These are phyloP conservation scores for Malus hybrid DNA, from an alignment of 331 rosid species.

Conservation along the genomic window DNA sequence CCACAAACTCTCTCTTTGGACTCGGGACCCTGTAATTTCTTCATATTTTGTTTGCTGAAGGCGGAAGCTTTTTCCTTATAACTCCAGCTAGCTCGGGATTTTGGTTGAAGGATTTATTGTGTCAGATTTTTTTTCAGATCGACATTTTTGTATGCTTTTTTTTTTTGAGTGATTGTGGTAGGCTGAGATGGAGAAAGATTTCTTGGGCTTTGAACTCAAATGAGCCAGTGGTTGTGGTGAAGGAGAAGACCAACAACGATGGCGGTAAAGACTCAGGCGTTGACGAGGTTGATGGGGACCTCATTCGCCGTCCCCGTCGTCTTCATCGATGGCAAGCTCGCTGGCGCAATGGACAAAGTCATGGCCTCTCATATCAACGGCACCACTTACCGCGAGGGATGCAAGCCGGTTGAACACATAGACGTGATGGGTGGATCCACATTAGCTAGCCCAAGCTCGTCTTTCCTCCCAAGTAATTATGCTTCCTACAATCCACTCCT, in stretches of 20 bases:
- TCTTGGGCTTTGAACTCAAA: constrained; percentile 63
- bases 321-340: constrained; percentile 36
- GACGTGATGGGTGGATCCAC: constrained; percentile 58
- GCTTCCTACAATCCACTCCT: constrained; percentile 87
- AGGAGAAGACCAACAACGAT: constrained; percentile 54
- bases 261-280: constrained; percentile 31
- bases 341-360: constrained; percentile 41
- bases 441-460: constrained; percentile 60
- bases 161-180: background rate
- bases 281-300: constrained; percentile 17
- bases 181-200: constrained; percentile 78
- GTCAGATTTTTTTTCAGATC: constrained; percentile 3
- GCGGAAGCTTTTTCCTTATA: constrained; percentile 23
- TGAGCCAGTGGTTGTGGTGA: constrained; percentile 41
- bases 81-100: constrained; percentile 3
- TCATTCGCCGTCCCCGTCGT: constrained; percentile 34
- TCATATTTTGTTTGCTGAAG: constrained; percentile 3
- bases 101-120: constrained; percentile 1
- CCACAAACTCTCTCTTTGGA: no score
- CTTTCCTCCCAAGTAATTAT: constrained; percentile 72
- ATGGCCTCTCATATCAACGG: constrained; percentile 48
- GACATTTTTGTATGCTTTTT: background rate
- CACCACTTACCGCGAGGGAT: constrained; percentile 40
- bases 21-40: background rate
- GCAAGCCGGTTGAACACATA: constrained; percentile 66